Percentiles rank a stretch among this genome's conserved stretches.
These are phyloP conservation scores for Yarrowia deformans DNA, from an alignment of 805 yeast species.

Conservation along the genomic window DNA sequence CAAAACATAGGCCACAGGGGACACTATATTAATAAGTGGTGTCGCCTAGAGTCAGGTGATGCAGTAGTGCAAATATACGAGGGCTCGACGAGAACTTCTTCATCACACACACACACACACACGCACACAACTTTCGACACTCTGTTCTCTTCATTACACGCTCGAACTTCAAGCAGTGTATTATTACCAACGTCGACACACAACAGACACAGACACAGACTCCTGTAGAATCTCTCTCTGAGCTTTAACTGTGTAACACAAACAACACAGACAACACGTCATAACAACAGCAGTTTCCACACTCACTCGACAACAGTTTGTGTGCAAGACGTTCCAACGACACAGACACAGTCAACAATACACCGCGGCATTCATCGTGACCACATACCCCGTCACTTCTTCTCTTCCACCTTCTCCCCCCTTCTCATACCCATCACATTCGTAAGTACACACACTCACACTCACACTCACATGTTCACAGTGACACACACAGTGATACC, in stretches of 20 bases:
- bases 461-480: no score
- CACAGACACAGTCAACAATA: not conserved
- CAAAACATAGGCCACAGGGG: not conserved
- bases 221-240: no score
- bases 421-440: not conserved
- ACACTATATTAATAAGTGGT: slow-evolving; percentile 12
- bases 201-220: not conserved
- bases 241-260: not conserved
- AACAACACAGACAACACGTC: not conserved
- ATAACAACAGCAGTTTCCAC: no score
- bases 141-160: not conserved
- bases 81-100: slow-evolving; percentile 11
- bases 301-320: not conserved
- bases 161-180: not conserved
- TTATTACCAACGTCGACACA: not conserved
- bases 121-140: not conserved
- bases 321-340: not conserved
- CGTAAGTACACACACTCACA: not conserved
- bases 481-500: not conserved
- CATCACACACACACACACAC: not conserved
- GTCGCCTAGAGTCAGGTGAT: slow-evolving; percentile 33
- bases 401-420: not conserved
- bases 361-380: not conserved
- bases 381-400: no score
- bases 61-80: slow-evolving; percentile 31